phyloP scores from a whole-genome alignment of 2,329 filamentous ascomycete species.

The Drechslerella coelobrocha region DNA sequence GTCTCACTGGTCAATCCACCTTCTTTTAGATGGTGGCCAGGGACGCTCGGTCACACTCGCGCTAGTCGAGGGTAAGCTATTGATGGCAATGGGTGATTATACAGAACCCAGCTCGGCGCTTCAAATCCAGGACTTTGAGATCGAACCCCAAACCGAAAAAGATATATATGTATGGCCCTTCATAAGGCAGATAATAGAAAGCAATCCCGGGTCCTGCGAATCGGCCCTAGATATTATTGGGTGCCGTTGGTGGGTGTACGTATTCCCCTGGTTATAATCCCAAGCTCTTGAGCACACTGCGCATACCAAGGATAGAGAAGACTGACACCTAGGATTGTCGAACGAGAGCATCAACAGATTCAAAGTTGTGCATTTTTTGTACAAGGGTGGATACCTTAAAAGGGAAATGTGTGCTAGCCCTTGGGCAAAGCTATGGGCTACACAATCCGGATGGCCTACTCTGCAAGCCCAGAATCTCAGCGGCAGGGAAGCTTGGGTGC shows the following conservation, averaged over 20 bases:
- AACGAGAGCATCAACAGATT: neutral
- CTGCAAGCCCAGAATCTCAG: too few relatives aligned
- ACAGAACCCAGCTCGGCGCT: neutral
- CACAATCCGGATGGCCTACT: neutral
- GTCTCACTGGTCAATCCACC: conserved; percentile 18
- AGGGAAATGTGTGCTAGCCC: neutral
- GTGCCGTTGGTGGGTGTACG: conserved; percentile 29
- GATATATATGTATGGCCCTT: neutral
- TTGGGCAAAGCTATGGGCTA: neutral
- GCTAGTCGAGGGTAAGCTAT: neutral
- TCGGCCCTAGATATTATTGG: neutral
- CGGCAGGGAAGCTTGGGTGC: too few relatives aligned
- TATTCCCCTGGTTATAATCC: neutral
- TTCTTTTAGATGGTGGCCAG: conserved; percentile 5
- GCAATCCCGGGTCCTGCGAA: neutral
- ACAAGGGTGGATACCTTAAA: neutral
- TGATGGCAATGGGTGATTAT: neutral
- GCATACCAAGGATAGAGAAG: neutral
- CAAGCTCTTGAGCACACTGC: neutral
- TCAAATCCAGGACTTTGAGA: conserved; percentile 5
- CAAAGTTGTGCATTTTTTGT: neutral
- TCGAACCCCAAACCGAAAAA: neutral
- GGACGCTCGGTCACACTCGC: conserved; percentile 9
- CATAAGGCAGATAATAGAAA: neutral
- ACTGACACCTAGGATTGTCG: neutral